These are phyloP conservation scores for Quillaja saponaria DNA, from an alignment of 306 rosid species.

Conservation along the genomic window DNA sequence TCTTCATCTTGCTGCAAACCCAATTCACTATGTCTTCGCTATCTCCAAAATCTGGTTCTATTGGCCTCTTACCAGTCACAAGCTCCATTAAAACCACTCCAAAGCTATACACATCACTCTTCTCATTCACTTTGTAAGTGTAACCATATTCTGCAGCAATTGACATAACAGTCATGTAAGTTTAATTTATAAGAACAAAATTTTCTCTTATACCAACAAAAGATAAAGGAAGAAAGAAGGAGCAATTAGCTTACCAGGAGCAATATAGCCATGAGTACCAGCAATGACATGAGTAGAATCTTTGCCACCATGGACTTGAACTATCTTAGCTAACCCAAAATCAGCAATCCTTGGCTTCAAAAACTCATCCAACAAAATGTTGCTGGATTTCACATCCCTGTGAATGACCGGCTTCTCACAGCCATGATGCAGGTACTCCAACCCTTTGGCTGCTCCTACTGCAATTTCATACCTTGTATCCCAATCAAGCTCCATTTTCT, in stretches of 20 bases:
- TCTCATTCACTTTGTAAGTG: conserved; percentile 77
- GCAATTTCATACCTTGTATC: conserved; percentile 78
- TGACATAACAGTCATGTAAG: neutral
- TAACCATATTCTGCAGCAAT: conserved; percentile 75
- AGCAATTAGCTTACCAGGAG: conserved; percentile 63
- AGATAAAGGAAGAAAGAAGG: neutral
- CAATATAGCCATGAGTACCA: conserved; percentile 91
- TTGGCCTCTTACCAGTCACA: conserved; percentile 79
- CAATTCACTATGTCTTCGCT: conserved; percentile 76
- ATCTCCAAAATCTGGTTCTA: conserved; percentile 73
- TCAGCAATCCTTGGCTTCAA: conserved; percentile 92
- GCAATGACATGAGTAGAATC: conserved; percentile 81
- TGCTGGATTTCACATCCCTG: conserved; percentile 88
- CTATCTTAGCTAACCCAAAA: conserved; percentile 86
- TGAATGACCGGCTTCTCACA: conserved; percentile 78
- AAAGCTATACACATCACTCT: conserved; percentile 90
- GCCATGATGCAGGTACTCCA: conserved; percentile 90
- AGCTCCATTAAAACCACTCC: conserved; percentile 92
- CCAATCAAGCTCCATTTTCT: conserved; percentile 89
- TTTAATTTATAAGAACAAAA: neutral
- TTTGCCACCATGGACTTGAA: conserved; percentile 43
- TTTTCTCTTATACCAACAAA: neutral
- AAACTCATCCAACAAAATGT: conserved; percentile 80
- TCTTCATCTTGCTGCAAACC: conserved; percentile 58
- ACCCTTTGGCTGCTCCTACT: conserved; percentile 82